Base-by-base conservation (phyloP, 805 yeast species). In the Pichia californica region DNA sequence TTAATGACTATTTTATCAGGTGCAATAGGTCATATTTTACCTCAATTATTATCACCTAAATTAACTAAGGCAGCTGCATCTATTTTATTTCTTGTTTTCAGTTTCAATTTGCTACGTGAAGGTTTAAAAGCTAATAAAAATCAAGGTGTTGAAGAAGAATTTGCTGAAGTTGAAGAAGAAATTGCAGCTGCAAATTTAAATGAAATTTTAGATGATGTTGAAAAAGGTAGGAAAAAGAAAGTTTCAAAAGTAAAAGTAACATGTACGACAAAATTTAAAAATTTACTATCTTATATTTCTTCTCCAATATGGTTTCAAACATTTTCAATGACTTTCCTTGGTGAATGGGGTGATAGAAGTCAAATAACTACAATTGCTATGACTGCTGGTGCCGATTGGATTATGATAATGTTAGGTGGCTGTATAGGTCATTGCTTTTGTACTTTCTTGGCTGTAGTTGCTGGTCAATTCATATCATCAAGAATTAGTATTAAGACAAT, bases 311-410 rank as follows among this genome's bases (percentile, higher is more conserved):
- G 95, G 89, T 81, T 88, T 52, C 96, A 91, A 69, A 91, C 91
- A 5, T 93, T 93, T 59, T 79, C 79, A 42, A 91, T 93, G 98
- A 87, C 96, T 5, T 93, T 93, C 62, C 68, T 93, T 38, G 99
- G 96, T 48, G 99, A 93, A 68, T 88, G 97, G 95, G 99, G 99
- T 40, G 99, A 93, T 64, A 80, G 99, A 57, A 88, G 97, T 11
- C 99, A 93, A 68, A 88, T 93, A 44, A 96, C 97, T 35, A 93
- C 97, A 28, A 89, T 93, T 55, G 98, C 98, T 32, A 84, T 93
- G 94, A 97, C 98, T 41, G 96, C 99, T 1, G 96, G 96, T 31
- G 81, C 88, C 34, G 84, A 88, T 62, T 91, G 88, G 66, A 81
- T 93, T 89, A 72, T 73, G 52, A 95, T 89, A 31, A 87, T 91